Evolutionary conservation across 2,329 filamentous ascomycete genomes (phyloP), one percentile per base, ranked within the genome.

Genomic region (Pseudocercospora musae): DNA sequence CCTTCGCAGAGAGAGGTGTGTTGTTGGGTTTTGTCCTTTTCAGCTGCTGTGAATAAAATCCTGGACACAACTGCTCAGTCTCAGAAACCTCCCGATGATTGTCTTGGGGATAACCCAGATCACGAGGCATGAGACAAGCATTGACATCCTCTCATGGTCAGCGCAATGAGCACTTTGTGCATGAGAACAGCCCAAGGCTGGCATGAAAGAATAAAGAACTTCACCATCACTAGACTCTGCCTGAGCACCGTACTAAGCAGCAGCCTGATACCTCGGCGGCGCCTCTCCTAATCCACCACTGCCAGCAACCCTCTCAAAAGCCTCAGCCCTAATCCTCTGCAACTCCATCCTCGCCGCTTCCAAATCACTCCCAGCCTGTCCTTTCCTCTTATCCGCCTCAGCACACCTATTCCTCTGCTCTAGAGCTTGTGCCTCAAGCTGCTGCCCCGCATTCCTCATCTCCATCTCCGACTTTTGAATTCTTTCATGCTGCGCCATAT

Each of bases 251-350:
- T n/a, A n/a, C n/a, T n/a, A 18, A n/a, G n/a, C 7, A 40, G 37
- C 15, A 40, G 44, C 44, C 53, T 42, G 20, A 25, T 58, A 60
- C 53, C 62, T 49, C n/a, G 63, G 56, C 25, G 63, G 63, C 57
- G 63, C 57, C 13, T 33, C 53, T 20, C 11, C 48, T 25, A 31
- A 29, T 20, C 21, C 48, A 31, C 64, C 65, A 31, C 60, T 64
- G 37, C 63, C 65, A 37, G 63, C 65, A 42, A 72, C 42, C 25
- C 59, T 67, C 61, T 68, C 66, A 59, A 74, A 74, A 0, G 70
- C 71, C 64, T 74, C 69, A 9, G 68, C 71, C 49, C 72, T 65
- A 40, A 74, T 68, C 20, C 65, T 65, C 62, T 74, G 72, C 64
- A 74, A 58, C 60, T 73, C 68, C 46, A 42, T 44, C 25, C 72